Evolutionary conservation across 257 asterid genomes (phyloP), one percentile per base, ranked within the genome.

Genomic region (Euphrasia confusa): DNA sequence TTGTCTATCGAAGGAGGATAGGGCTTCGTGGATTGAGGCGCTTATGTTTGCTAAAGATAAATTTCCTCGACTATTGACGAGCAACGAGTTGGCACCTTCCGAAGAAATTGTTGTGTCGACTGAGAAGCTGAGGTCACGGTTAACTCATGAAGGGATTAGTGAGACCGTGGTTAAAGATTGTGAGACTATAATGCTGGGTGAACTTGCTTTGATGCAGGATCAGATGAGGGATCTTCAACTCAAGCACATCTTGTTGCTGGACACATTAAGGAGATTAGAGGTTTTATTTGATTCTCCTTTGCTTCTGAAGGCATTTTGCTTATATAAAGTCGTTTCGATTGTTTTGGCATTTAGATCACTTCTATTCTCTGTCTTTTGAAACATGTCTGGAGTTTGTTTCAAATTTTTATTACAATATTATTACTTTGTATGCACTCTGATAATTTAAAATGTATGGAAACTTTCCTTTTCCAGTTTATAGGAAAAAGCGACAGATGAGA

Each of bases 1-100:
- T 26, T 93, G 97, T 61, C 89, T 79, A 48, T 83, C 94, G 40
- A 93, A 85, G 70, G 99, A 93, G 68, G 99, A 85, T 67, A 74
- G 99, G 61, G 81, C 94, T 58, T 75, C 87, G 18, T 93, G 99
- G 99, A 83, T 93, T 63, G 97, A 93, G 68, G 97, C 92, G 4
- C 95, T 93, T 75, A 74, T 85, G 72, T 79, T 65, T 77, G 94
- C 99, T 64, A 93, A 93, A 78, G 97, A 85, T 74, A 87, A 84
- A 70, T 89, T 89, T 74, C 97, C 99, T 45, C 81, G 99, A 71
- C 71, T 89, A 65, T 74, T 87, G 75, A 83, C 96, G 45, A 93
- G 96, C 79, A 80, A 74, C 60, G 99, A 93, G 66, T 72, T 93
- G 57, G 84, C 82, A 50, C 78, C 88, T 64, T 24, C 58, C 4